Conservation (phyloP, 306 rosid species). For the Pterocarpus macrocarpus region DNA sequence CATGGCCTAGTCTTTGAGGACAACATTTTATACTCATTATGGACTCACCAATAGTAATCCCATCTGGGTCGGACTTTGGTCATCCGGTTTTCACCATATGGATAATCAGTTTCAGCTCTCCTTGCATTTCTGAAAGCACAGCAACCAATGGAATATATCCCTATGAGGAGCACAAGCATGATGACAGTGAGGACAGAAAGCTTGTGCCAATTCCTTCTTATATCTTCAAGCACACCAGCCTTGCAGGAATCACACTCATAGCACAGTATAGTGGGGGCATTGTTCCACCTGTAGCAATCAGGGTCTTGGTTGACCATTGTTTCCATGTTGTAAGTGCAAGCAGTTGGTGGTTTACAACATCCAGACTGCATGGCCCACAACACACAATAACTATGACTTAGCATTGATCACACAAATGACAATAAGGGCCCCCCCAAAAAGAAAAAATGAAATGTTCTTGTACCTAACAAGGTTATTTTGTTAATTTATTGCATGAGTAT, state of each 20-base stretch:
- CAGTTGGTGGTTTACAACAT: slow-evolving; percentile 90
- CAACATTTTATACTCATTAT: not conserved
- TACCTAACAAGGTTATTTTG: too few species aligned
- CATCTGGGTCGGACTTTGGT: slow-evolving; percentile 86
- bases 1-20: too few species aligned
- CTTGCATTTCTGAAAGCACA: slow-evolving; percentile 88
- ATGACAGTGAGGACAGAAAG: slow-evolving; percentile 77
- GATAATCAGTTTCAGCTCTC: slow-evolving; percentile 78
- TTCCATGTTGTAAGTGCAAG: slow-evolving; percentile 70
- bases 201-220: slow-evolving; percentile 86
- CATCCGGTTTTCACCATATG: slow-evolving; percentile 77
- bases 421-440: too few species aligned
- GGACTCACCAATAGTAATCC: slow-evolving; percentile 80
- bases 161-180: slow-evolving; percentile 76
- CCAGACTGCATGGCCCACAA: slow-evolving; percentile 69
- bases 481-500: too few species aligned
- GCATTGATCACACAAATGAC: not conserved
- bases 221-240: slow-evolving; percentile 84
- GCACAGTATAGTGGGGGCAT: slow-evolving; percentile 72
- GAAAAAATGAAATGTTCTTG: too few species aligned
- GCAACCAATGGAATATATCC: slow-evolving; percentile 81
- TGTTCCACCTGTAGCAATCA: slow-evolving; percentile 92
- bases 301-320: slow-evolving; percentile 63
- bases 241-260: slow-evolving; percentile 97
- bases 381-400: not conserved